Percentiles rank a stretch among this genome's conserved stretches.
Conservation (phyloP, 1,284 basidiomycete genomes). For the Ganoderma boninense region DNA sequence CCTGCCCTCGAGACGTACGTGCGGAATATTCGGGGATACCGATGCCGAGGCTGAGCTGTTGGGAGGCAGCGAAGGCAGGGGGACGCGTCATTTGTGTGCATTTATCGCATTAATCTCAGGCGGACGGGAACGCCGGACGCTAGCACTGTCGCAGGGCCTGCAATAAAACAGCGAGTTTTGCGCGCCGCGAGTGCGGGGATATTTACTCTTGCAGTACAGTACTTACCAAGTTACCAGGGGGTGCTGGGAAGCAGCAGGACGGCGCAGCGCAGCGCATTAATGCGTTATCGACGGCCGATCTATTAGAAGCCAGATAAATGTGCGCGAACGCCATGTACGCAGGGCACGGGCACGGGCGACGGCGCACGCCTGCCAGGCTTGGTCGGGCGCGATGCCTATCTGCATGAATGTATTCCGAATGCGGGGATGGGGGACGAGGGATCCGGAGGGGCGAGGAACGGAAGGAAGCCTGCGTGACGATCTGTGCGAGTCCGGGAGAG, state of each 20-base stretch:
- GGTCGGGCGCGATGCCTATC: conserved; percentile 7
- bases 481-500: neutral
- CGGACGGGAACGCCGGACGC: conserved; percentile 26
- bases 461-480: conserved; percentile 2
- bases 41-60: no score
- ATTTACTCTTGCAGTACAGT: neutral
- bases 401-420: neutral
- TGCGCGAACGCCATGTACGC: neutral
- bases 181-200: conserved; percentile 23
- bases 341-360: neutral
- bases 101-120: conserved; percentile 23
- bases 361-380: conserved; percentile 4
- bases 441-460: neutral
- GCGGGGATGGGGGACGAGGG: neutral
- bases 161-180: conserved; percentile 10
- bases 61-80: no score
- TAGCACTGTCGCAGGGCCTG: neutral
- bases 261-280: no score
- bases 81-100: no score
- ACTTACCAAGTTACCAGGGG: no score
- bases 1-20: no score
- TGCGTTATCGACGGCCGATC: conserved; percentile 2
- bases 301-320: neutral
- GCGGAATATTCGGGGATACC: no score
- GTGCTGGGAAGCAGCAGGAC: no score